Conservation (phyloP, 192 early-diverging fungal genomes). For the Linnemannia zychae region DNA sequence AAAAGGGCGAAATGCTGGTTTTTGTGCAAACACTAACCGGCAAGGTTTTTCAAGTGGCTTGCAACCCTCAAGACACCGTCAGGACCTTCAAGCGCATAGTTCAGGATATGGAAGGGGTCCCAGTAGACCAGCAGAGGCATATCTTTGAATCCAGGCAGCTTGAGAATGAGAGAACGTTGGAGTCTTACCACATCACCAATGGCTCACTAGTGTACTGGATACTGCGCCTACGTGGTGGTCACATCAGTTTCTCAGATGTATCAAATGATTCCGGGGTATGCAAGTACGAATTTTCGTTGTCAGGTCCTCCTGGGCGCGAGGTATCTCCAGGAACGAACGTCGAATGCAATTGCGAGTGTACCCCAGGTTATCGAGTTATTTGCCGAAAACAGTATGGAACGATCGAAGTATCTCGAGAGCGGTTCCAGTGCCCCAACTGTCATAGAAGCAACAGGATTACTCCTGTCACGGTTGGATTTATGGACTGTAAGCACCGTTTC, state of each 20-base stretch:
- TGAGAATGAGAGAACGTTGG: constrained; percentile 72
- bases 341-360: constrained; percentile 25
- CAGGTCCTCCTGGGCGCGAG: background rate
- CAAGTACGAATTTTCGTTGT: background rate
- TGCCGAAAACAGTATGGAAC: background rate
- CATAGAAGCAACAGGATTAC: background rate
- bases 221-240: background rate
- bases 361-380: background rate
- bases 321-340: constrained; percentile 1
- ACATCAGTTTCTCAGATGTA: background rate
- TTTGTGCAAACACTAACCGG: background rate
- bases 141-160: constrained; percentile 81
- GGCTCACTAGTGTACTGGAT: constrained; percentile 54
- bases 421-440: constrained; percentile 14
- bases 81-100: constrained; percentile 74
- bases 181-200: constrained; percentile 76
- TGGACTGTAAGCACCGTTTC: constrained; percentile 14
- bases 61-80: background rate
- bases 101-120: constrained; percentile 81
- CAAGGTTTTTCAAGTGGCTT: too few species aligned
- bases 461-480: constrained; percentile 15
- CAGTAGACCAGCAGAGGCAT: constrained; percentile 75
- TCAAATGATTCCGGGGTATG: background rate
- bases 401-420: background rate
- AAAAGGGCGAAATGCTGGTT: background rate